Evolutionary conservation across 192 early-diverging fungal species (phyloP).

Genomic region (Irineochytrium annulatum): DNA sequence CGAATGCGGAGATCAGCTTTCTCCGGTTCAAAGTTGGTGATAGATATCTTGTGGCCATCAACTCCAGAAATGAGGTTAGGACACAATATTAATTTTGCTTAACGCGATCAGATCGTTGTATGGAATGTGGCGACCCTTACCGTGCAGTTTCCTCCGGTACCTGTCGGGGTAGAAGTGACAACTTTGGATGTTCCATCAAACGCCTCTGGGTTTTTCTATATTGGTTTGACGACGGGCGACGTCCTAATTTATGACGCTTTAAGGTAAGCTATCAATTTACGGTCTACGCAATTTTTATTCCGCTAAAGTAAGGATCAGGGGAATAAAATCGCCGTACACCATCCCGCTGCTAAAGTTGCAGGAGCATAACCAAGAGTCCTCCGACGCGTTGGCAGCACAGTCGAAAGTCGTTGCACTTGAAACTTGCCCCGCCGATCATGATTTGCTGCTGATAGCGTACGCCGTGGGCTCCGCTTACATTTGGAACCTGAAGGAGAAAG

Average conservation of each 20-base stretch:
- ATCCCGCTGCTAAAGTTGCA: not conserved
- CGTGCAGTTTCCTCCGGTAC: not conserved
- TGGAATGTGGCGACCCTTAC: not conserved
- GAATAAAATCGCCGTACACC: not conserved
- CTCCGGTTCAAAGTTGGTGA: conserved; percentile 2
- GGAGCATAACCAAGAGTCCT: not conserved
- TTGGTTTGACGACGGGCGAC: not conserved
- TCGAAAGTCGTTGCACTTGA: not conserved
- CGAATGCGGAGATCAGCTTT: not conserved
- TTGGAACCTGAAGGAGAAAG: not conserved
- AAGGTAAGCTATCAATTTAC: no score
- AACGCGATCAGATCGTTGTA: conserved; percentile 1
- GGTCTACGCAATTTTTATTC: no score
- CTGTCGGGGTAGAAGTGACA: not conserved
- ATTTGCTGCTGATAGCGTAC: not conserved
- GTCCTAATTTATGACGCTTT: conserved; percentile 1
- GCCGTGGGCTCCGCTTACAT: not conserved
- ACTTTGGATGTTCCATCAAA: not conserved
- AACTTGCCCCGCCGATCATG: not conserved
- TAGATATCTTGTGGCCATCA: conserved; percentile 1
- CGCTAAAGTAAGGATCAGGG: no score
- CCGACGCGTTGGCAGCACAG: not conserved
- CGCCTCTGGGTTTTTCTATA: not conserved
- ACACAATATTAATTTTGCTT: not conserved
- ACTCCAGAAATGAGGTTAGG: not conserved